Conservation (phyloP, 148 eudicot genomes). For the Silene conica region DNA sequence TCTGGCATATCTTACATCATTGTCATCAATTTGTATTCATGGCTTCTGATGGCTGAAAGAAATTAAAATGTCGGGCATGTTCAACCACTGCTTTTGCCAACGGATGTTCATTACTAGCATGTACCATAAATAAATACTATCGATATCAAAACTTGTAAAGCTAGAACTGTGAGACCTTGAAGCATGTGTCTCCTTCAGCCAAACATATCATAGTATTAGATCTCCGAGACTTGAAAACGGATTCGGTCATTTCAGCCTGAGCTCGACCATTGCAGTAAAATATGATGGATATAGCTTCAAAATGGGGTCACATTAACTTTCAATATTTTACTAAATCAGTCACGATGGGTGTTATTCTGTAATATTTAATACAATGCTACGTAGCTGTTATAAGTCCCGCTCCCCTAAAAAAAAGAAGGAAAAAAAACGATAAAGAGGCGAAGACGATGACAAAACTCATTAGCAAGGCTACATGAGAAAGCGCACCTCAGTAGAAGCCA, state of each 20-base stretch:
- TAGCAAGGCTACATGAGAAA: background rate
- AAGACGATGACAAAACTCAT: background rate
- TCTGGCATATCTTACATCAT: conserved; percentile 43
- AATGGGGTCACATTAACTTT: background rate
- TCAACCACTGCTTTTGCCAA: conserved; percentile 85
- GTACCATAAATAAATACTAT: conserved; percentile 12
- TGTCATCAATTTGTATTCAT: conserved; percentile 34
- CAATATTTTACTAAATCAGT: background rate
- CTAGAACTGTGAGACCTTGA: background rate
- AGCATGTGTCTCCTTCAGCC: background rate
- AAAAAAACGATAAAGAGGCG: background rate
- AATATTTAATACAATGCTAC: background rate
- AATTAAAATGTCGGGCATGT: conserved; percentile 93
- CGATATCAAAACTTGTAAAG: background rate
- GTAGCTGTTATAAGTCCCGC: background rate
- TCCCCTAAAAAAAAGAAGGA: too few relatives aligned
- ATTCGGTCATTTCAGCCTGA: too few relatives aligned
- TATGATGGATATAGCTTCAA: background rate
- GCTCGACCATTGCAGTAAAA: too few relatives aligned
- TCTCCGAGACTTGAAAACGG: too few relatives aligned
- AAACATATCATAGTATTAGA: background rate
- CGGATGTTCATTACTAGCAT: conserved; percentile 98
- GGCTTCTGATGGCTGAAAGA: conserved; percentile 58
- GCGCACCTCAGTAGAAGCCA: conserved; percentile 96
- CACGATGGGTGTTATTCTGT: background rate